Conservation (phyloP, 768 basidiomycete genomes). For the Termitomyces eurrhizus region DNA sequence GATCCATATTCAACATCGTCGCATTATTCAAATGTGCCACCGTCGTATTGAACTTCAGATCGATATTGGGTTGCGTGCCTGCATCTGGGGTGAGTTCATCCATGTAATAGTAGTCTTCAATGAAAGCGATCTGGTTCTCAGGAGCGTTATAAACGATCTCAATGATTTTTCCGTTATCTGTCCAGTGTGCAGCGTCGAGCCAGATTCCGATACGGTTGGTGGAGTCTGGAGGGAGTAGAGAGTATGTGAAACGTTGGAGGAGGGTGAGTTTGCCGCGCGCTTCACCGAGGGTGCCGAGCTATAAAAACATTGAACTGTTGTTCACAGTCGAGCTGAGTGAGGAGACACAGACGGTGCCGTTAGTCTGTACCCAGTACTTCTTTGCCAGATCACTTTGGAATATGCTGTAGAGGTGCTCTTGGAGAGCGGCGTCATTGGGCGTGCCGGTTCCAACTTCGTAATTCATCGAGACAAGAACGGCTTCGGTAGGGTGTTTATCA, state of each 20-base stretch:
- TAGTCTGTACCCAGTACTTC: constrained; percentile 44
- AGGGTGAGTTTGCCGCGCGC: constrained; percentile 49
- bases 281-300: constrained; percentile 48
- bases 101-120: constrained; percentile 46
- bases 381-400: constrained; percentile 33
- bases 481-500: constrained; percentile 46
- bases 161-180: constrained; percentile 44
- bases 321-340: not conserved
- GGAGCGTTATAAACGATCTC: constrained; percentile 39
- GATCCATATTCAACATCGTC: constrained; percentile 31
- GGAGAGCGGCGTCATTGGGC: constrained; percentile 36
- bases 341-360: constrained; percentile 30
- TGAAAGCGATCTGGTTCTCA: constrained; percentile 35
- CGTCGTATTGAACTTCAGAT: constrained; percentile 38
- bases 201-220: constrained; percentile 41
- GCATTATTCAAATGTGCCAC: constrained; percentile 40
- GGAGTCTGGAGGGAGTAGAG: constrained; percentile 33
- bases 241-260: constrained; percentile 43
- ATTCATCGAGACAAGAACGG: constrained; percentile 47
- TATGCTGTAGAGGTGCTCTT: constrained; percentile 37
- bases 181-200: constrained; percentile 40
- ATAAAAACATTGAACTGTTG: too few species aligned
- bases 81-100: constrained; percentile 27
- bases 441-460: constrained; percentile 44
- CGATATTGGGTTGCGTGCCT: constrained; percentile 34